These are phyloP conservation scores for Phycomyces nitens DNA, from an alignment of 192 early-diverging fungal species.

Conservation along the genomic window DNA sequence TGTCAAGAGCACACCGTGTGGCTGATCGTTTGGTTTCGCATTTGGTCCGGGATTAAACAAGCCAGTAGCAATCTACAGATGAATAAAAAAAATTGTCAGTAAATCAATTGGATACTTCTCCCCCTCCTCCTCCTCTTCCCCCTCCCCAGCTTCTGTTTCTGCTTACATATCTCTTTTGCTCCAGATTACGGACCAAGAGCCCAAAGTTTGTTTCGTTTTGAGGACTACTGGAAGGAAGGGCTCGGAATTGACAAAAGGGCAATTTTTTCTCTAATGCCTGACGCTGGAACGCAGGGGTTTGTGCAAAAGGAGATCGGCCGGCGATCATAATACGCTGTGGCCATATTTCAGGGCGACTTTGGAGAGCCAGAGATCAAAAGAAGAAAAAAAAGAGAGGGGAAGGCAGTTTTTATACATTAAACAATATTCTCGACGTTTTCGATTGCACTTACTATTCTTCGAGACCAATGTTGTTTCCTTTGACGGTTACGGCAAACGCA, in stretches of 20 bases:
- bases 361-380: not conserved
- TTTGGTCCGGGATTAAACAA: slow-evolving; percentile 27
- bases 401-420: no score
- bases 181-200: slow-evolving; percentile 29
- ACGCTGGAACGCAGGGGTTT: slow-evolving; percentile 22
- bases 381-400: no score
- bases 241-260: slow-evolving; percentile 38
- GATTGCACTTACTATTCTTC: slow-evolving; percentile 37
- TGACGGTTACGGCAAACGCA: slow-evolving; percentile 33
- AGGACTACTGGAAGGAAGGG: slow-evolving; percentile 18
- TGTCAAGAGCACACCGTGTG: slow-evolving; percentile 33
- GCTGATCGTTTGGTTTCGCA: slow-evolving; percentile 9
- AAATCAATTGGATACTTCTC: not conserved
- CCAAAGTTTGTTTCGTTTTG: slow-evolving; percentile 32
- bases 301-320: slow-evolving; percentile 26
- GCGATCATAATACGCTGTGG: slow-evolving; percentile 35
- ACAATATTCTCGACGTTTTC: no score
- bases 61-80: slow-evolving; percentile 31
- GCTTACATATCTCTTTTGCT: slow-evolving; percentile 37
- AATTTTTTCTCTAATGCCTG: slow-evolving; percentile 31
- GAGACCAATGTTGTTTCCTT: slow-evolving; percentile 18
- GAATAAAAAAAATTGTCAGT: not conserved
- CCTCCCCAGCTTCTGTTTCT: no score
- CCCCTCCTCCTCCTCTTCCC: no score
- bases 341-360: slow-evolving; percentile 36